Base-by-base conservation (phyloP, 1,284 basidiomycete species). In the Austroboletus novae-zelandiae region DNA sequence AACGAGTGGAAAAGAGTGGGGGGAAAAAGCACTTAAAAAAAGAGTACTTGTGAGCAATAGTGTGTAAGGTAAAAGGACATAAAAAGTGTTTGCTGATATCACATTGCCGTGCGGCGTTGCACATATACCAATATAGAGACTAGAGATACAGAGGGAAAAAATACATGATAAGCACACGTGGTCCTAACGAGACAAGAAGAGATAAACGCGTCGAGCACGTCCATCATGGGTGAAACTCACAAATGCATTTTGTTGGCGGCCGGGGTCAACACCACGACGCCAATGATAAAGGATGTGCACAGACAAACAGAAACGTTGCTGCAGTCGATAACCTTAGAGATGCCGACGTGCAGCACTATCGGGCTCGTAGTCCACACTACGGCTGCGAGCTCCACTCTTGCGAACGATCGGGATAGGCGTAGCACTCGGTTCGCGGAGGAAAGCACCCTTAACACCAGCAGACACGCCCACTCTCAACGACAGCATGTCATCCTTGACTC, bases 381-480 rank as follows among this genome's bases (percentile, higher is more conserved):
- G 65, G 40, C 67, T 65, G 23, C 67, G 60, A 11, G 45, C 40
- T 15, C 54, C 60, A 29, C 32, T 54, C 39, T 63, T 66, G 52
- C 53, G 57, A 11, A 18, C 23, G n/a, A 61, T 61, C 34, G 53
- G 48, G 35, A 56, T 60, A 8, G 65, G 64, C n/a, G 58, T 32
- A 7, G 52, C 32, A 17, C 64, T 63, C 3, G 67, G 60, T 2
- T 68, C 55, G 32, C 67, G 55, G 17, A 65, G 63, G 43, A 65
- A 65, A 4, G 37, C n/a, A 7, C 63, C 59, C 5, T 49, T 43
- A 2, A 15, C 25, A 31, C 40, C 43, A 9, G 25, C 15, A 27
- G 51, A 36, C 40, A 56, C 52, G 29, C 50, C 48, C 4, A 30
- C 25, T 37, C 43, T 51, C 43, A 47, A 42, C 6, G 49, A 47